Evolutionary conservation across 352 stramenopile species (phyloP).

Genomic region (Elongisporangium anandrum): DNA sequence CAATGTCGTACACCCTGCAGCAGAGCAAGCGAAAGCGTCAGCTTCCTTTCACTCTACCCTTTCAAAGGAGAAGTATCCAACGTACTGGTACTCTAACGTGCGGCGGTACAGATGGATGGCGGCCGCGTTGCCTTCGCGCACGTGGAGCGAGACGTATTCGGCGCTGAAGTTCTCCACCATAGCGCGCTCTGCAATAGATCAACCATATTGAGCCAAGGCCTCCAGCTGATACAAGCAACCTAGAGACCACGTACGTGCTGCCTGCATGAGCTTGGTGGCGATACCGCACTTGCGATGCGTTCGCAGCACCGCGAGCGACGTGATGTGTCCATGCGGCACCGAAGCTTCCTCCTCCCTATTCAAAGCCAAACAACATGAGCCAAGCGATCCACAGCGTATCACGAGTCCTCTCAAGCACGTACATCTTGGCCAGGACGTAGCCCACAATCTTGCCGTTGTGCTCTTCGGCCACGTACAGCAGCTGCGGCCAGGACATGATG

Average conservation of each 20-base stretch:
- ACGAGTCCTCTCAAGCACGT: no score
- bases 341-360: conserved; percentile 76
- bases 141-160: conserved; percentile 99
- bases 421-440: conserved; percentile 99
- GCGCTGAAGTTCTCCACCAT: conserved; percentile 98
- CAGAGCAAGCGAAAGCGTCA: background rate
- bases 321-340: conserved; percentile 98
- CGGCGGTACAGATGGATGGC: conserved; percentile 98
- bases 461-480: conserved; percentile 98
- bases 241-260: conserved; percentile 56
- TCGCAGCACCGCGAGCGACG: conserved; percentile 95
- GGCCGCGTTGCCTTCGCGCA: conserved; percentile 96
- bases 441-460: conserved; percentile 98
- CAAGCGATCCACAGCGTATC: background rate
- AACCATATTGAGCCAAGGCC: background rate
- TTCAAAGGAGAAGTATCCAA: conserved; percentile 1
- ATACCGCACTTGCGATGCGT: conserved; percentile 97
- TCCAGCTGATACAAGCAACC: background rate
- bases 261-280: conserved; percentile 98
- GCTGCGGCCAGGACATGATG: conserved; percentile 98
- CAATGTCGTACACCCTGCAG: conserved; percentile 94
- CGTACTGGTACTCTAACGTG: conserved; percentile 96
- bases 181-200: conserved; percentile 66
- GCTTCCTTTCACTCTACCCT: background rate
- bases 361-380: conserved; percentile 3